Percentiles rank a stretch among this genome's conserved stretches.
These are phyloP conservation scores for Yamadazyma membranifaciens DNA, from an alignment of 1,139 yeast species.

Conservation along the genomic window DNA sequence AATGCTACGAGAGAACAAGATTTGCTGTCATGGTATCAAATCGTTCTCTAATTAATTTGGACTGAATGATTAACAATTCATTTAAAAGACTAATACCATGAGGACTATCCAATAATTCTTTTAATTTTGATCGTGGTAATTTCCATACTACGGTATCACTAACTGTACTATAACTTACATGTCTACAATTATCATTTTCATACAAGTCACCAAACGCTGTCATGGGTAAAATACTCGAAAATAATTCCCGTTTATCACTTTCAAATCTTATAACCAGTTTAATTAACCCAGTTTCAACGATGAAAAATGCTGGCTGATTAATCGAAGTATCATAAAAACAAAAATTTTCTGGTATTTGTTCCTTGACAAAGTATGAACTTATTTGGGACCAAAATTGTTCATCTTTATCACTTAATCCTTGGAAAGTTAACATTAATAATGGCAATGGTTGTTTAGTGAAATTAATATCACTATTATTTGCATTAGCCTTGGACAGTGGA, in stretches of 20 bases:
- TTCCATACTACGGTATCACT: conserved; percentile 73
- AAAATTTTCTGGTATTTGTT: conserved; percentile 48
- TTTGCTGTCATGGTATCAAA: conserved; percentile 72
- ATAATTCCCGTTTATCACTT: conserved; percentile 55
- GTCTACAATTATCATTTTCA: conserved; percentile 34
- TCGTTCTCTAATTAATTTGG: conserved; percentile 68
- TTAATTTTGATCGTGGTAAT: conserved; percentile 48
- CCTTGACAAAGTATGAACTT: conserved; percentile 51
- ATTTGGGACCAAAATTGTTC: conserved; percentile 66
- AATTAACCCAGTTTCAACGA: conserved; percentile 79
- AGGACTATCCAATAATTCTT: conserved; percentile 38
- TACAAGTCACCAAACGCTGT: conserved; percentile 82
- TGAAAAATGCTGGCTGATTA: conserved; percentile 52
- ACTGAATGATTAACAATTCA: conserved; percentile 65
- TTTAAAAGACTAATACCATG: conserved; percentile 57
- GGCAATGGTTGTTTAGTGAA: conserved; percentile 64
- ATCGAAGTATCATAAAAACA: conserved; percentile 45
- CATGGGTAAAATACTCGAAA: conserved; percentile 81
- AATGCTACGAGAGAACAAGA: conserved; percentile 51
- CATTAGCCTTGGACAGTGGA: neutral
- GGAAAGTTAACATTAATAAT: conserved; percentile 65
- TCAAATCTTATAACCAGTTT: conserved; percentile 58
- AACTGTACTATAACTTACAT: conserved; percentile 46
- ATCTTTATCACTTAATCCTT: conserved; percentile 59
- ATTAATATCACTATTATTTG: conserved; percentile 20